Evolutionary conservation across 2,329 filamentous ascomycete genomes (phyloP), one percentile per base, ranked within the genome.

Genomic region (Paracorniculantispora psalliotae): DNA sequence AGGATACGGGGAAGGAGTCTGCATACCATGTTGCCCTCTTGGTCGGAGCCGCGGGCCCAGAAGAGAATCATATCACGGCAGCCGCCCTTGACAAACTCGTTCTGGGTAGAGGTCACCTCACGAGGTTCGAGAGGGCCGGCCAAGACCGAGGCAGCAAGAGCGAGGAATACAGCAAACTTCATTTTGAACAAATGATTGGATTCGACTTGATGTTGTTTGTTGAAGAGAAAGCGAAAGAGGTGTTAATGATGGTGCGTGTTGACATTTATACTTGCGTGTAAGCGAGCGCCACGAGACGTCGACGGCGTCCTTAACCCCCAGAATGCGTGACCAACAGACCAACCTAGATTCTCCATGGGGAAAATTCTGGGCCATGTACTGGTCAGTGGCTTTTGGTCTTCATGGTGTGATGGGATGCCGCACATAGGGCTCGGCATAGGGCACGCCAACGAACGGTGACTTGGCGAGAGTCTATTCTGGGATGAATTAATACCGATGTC

Each of bases 61-160:
- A 68, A 23, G 60, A 68, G 61, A 41, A 67, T 64, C 28, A 67
- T 61, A 25, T 65, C 63, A 30, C 62, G 59, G 64, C 66, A 68
- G 30, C 66, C 66, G 37, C 62, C 60, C 9, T 62, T 41, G 17
- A 59, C 63, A 60, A 67, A 67, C 50, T 68, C 66, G 37, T 66
- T 67, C 50, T 64, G 59, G 1, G 59, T 63, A n/a, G 39, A 46
- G 10, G 63, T 5, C n/a, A 25, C 44, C 3, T 44, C 41, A 13
- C 21, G n/a, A 8, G n/a, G 41, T 2, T 4, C 23, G 21, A 47
- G n/a, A 23, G 21, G 7, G 7, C 12, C 33, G 23, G 35, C 50
- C 35, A 39, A 13, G 17, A n/a, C 37, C 50, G 37, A 43, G 50
- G 35, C 15, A 2, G 37, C 33, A 13, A 53, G 6, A 9, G 35